phyloP scores from a whole-genome alignment of 106 monocot species.

The Apostasia shenzhenica region DNA sequence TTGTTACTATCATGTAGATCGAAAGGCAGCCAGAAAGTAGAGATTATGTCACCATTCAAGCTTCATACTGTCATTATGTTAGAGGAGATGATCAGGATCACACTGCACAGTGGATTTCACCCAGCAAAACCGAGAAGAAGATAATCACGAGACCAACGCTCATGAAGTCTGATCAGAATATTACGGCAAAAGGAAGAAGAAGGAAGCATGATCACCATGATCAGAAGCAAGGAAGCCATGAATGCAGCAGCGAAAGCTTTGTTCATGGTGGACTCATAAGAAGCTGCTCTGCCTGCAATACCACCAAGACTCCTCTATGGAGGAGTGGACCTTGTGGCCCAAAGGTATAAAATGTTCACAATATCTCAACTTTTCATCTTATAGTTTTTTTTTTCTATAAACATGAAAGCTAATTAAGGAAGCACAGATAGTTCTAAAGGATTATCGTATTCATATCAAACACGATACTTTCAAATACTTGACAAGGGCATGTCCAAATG shows the following conservation, averaged over 20 bases:
- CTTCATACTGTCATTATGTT: too few species aligned
- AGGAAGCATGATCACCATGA: background rate
- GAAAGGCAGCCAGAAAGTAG: too few species aligned
- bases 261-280: conserved; percentile 12
- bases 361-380: background rate
- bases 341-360: conserved; percentile 21
- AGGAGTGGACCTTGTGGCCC: conserved; percentile 51
- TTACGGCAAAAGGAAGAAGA: background rate
- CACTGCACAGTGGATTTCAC: background rate
- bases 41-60: too few species aligned
- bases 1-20: too few species aligned
- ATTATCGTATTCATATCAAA: too few species aligned
- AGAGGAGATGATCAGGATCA: background rate
- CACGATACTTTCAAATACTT: background rate
- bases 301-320: conserved; percentile 53
- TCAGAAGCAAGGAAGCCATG: background rate
- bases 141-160: background rate
- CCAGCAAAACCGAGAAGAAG: background rate
- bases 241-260: background rate
- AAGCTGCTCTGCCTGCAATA: conserved; percentile 43
- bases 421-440: too few species aligned
- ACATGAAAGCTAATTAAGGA: too few species aligned
- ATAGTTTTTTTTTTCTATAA: too few species aligned
- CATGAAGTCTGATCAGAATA: background rate
- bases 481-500: too few species aligned